Conservation (phyloP, 805 yeast genomes). For the Priceomyces fermenticarens region DNA sequence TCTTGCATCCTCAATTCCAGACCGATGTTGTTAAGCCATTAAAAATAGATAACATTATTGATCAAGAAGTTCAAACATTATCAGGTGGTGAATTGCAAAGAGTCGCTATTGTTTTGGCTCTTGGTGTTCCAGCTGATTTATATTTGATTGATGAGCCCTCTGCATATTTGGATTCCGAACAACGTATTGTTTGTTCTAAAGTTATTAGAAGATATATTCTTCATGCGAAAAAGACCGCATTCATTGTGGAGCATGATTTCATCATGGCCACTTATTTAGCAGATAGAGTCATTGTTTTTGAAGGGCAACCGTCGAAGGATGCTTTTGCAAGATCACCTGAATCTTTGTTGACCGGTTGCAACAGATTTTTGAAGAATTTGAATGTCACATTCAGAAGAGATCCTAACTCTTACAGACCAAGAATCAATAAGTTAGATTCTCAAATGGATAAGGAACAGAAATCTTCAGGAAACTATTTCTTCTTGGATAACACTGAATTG, state of each 20-base stretch:
- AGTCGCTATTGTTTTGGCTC: conserved; percentile 93
- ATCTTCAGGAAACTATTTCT: conserved; percentile 88
- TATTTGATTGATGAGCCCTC: conserved; percentile 98
- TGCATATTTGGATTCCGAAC: conserved; percentile 98
- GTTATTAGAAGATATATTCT: conserved; percentile 95
- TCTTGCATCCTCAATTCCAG: conserved; percentile 95
- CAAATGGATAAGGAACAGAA: conserved; percentile 99
- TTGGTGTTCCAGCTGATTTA: conserved; percentile 94
- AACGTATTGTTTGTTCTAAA: conserved; percentile 98
- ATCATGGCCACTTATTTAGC: conserved; percentile 99
- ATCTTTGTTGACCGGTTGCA: conserved; percentile 93
- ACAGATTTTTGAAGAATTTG: conserved; percentile 92
- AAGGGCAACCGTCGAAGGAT: conserved; percentile 85
- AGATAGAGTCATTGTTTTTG: conserved; percentile 97
- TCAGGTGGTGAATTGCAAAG: conserved; percentile 99
- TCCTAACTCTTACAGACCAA: conserved; percentile 96
- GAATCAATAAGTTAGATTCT: conserved; percentile 95
- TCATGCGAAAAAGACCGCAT: conserved; percentile 98
- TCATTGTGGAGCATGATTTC: conserved; percentile 99
- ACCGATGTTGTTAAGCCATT: conserved; percentile 97
- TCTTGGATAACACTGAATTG: conserved; percentile 67
- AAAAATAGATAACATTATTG: conserved; percentile 88
- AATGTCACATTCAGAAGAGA: conserved; percentile 99
- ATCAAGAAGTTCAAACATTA: conserved; percentile 94
- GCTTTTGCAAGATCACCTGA: conserved; percentile 90